These are phyloP conservation scores for Penicillium cataractarum DNA, from an alignment of 495 filamentous ascomycete genomes.

Conservation along the genomic window DNA sequence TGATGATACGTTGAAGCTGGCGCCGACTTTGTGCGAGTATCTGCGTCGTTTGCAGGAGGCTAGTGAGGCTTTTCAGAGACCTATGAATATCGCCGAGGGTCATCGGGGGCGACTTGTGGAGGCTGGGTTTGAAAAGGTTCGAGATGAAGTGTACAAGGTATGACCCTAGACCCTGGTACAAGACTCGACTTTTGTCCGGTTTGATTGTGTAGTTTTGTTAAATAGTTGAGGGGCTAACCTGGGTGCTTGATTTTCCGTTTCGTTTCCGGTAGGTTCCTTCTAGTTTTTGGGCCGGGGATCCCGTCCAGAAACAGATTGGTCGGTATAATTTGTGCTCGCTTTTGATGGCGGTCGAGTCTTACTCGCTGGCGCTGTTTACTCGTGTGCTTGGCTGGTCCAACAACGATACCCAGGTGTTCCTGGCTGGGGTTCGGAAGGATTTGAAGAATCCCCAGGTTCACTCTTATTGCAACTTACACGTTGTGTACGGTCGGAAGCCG, in stretches of 20 bases:
- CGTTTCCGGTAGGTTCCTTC: conserved; percentile 35
- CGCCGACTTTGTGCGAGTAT: conserved; percentile 36
- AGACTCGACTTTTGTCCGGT: no score
- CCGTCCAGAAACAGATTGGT: conserved; percentile 51
- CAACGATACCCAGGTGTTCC: conserved; percentile 60
- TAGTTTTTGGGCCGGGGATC: conserved; percentile 48
- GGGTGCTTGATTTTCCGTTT: neutral
- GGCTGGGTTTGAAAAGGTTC: conserved; percentile 44
- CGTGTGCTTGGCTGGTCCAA: conserved; percentile 57
- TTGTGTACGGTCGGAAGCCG: conserved; percentile 41
- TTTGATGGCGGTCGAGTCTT: conserved; percentile 45
- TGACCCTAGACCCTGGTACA: neutral
- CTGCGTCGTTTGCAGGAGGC: conserved; percentile 37
- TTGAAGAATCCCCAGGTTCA: conserved; percentile 55
- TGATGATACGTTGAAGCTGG: conserved; percentile 40
- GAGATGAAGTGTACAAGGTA: conserved; percentile 49
- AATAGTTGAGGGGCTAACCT: conserved; percentile 3
- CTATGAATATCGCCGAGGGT: conserved; percentile 43
- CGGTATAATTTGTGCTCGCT: conserved; percentile 46
- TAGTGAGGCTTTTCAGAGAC: conserved; percentile 41
- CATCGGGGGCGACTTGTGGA: conserved; percentile 36
- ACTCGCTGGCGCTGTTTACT: conserved; percentile 53
- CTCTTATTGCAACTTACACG: conserved; percentile 43
- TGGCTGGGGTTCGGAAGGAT: conserved; percentile 55
- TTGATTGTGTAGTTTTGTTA: neutral